Evolutionary conservation across 225 moss, liverwort and hornwort species (phyloP).

Genomic region (Marchantia paleacea): DNA sequence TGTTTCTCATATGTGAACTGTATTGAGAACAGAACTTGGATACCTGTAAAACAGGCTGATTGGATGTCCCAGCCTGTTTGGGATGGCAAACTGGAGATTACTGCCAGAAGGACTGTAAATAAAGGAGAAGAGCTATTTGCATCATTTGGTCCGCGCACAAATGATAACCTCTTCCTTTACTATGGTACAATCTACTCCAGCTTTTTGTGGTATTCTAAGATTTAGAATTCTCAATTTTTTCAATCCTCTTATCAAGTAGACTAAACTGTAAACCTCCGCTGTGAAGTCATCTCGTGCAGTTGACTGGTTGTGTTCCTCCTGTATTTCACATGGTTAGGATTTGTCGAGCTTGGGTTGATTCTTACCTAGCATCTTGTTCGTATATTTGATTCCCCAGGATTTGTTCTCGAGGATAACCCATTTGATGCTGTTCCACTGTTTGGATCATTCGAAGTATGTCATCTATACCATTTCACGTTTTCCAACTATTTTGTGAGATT

Average conservation of each 20-base stretch:
- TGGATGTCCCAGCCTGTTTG: slow-evolving; percentile 91
- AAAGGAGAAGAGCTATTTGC: slow-evolving; percentile 88
- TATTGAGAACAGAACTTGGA: neutral
- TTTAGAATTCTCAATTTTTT: neutral
- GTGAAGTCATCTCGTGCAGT: too few relatives aligned
- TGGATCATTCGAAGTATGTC: slow-evolving; percentile 65
- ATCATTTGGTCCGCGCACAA: slow-evolving; percentile 87
- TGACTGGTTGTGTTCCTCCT: neutral
- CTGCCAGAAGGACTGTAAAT: slow-evolving; percentile 63
- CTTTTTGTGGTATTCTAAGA: neutral
- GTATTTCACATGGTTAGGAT: neutral
- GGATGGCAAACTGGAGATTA: slow-evolving; percentile 82
- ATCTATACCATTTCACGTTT: neutral
- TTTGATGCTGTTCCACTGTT: slow-evolving; percentile 80
- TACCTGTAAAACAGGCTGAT: slow-evolving; percentile 58
- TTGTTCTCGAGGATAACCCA: slow-evolving; percentile 76
- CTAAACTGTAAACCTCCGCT: too few relatives aligned
- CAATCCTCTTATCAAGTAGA: too few relatives aligned
- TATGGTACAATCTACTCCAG: slow-evolving; percentile 50
- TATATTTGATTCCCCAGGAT: slow-evolving; percentile 48
- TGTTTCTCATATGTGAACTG: neutral
- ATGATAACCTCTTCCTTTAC: slow-evolving; percentile 91
- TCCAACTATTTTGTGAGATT: neutral
- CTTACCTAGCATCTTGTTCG: neutral
- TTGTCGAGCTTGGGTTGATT: neutral